Conservation (phyloP, 805 yeast species). For the Candida incommunis region DNA sequence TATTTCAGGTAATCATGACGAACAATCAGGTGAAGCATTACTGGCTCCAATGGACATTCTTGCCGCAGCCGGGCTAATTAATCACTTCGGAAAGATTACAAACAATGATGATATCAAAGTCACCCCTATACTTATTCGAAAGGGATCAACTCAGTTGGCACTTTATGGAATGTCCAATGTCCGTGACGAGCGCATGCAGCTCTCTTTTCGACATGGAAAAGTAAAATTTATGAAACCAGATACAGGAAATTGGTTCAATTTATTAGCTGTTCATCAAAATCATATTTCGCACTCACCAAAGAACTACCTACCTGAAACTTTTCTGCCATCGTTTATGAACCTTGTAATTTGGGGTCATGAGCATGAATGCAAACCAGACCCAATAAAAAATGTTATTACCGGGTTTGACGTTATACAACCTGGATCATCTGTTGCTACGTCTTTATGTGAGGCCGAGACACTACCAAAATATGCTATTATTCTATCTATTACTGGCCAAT, state of each 20-base stretch:
- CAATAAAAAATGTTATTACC: constrained; percentile 36
- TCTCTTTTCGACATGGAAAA: constrained; percentile 67
- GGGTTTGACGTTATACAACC: constrained; percentile 78
- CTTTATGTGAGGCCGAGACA: constrained; percentile 75
- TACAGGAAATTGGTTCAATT: constrained; percentile 62
- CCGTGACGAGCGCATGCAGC: constrained; percentile 73
- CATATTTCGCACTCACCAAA: constrained; percentile 67
- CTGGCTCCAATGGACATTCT: constrained; percentile 78
- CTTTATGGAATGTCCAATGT: constrained; percentile 81
- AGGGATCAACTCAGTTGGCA: constrained; percentile 72
- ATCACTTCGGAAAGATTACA: constrained; percentile 75
- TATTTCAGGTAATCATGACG: constrained; percentile 94
- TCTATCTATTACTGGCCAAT: constrained; percentile 29
- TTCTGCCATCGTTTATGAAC: constrained; percentile 70
- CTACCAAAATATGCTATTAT: constrained; percentile 62
- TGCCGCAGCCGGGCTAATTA: constrained; percentile 66
- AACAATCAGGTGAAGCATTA: constrained; percentile 66
- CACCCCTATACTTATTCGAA: constrained; percentile 65
- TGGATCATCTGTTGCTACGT: constrained; percentile 89
- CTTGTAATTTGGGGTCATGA: constrained; percentile 96
- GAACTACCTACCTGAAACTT: constrained; percentile 70
- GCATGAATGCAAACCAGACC: constrained; percentile 77
- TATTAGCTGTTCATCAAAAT: constrained; percentile 85
- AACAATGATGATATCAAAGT: constrained; percentile 64
- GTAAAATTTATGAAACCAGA: constrained; percentile 69